Evolutionary conservation across 164 flowering plant species (phyloP).

Genomic region (Liquidambar formosana): DNA sequence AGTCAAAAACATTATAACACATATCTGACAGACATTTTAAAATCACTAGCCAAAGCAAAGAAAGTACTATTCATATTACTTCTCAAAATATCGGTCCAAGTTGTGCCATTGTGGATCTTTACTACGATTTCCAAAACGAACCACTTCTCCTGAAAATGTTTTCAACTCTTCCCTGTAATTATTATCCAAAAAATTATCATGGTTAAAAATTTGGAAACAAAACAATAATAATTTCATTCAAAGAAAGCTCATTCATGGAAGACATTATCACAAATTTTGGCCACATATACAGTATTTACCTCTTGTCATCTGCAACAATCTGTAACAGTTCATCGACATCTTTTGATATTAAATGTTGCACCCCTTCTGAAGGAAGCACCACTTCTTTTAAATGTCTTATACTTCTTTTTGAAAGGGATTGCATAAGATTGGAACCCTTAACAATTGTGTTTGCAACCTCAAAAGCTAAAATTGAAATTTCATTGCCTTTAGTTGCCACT

Average conservation of each 20-base stretch:
- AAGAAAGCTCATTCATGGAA: background rate
- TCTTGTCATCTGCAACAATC: constrained; percentile 38
- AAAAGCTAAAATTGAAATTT: constrained; percentile 35
- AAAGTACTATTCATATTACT: constrained; percentile 37
- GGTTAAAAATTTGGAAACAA: background rate
- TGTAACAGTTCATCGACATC: constrained; percentile 36
- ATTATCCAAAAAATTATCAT: background rate
- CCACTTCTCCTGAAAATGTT: constrained; percentile 76
- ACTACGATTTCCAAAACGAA: constrained; percentile 91
- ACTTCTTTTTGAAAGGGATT: constrained; percentile 30
- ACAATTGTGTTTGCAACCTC: constrained; percentile 47
- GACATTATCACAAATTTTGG: background rate
- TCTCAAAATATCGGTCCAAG: constrained; percentile 84
- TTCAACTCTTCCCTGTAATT: constrained; percentile 77
- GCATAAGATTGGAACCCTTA: constrained; percentile 37
- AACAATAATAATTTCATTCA: background rate
- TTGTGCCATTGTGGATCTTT: constrained; percentile 96
- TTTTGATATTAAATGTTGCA: constrained; percentile 34
- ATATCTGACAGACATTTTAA: no score
- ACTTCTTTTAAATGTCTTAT: constrained; percentile 29
- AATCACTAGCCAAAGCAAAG: background rate
- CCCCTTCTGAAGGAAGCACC: constrained; percentile 38
- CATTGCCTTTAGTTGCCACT: constrained; percentile 27
- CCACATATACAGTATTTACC: constrained; percentile 14
- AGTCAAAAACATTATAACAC: no score